Base-by-base conservation (phyloP, 2,329 filamentous ascomycete species). In the Hypoxylon sp. region DNA sequence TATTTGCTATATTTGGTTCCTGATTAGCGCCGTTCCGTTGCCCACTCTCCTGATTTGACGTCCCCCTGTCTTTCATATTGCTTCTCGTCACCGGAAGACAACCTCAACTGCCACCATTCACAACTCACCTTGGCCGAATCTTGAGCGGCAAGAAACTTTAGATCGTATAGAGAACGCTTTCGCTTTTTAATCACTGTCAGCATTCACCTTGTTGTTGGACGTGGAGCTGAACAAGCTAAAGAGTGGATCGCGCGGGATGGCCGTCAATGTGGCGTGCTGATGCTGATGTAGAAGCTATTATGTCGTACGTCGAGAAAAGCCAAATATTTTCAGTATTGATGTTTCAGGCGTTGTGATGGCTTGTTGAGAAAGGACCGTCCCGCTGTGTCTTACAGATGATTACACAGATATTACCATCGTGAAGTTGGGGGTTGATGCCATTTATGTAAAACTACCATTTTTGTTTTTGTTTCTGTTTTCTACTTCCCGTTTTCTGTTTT, bases 11-110 rank as follows among this genome's bases (percentile, higher is more conserved):
- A 70, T 70, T 70, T 70, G 67, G 67, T 32, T 61, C 63, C n/a
- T 53, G 43, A 72, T 75, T 75, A 75, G 74, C 71, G 72, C 72
- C 74, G 70, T 69, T 73, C 71, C 67, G 69, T 71, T 67, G 61
- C 63, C 60, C 63, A 51, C 64, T 61, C 67, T 66, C 45, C 67
- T 70, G 69, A 70, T 69, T 71, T 59, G 68, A 67, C 55, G 21
- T 53, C 68, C 54, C 65, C 58, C 61, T 63, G 50, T 65, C 51
- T 53, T 52, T 48, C 51, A 61, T 46, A 47, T 63, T 59, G 54
- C 55, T 56, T 65, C 46, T 59, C 63, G 52, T 63, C 66, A 63
- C 63, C 63, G 51, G 57, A 57, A 54, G 47, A 51, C 58, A 56
- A 63, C 46, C 58, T 45, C 46, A 29, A 59, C 30, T 39, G 57